Conservation (phyloP, 768 basidiomycete species). For the Sporobolomyces phaffii region DNA sequence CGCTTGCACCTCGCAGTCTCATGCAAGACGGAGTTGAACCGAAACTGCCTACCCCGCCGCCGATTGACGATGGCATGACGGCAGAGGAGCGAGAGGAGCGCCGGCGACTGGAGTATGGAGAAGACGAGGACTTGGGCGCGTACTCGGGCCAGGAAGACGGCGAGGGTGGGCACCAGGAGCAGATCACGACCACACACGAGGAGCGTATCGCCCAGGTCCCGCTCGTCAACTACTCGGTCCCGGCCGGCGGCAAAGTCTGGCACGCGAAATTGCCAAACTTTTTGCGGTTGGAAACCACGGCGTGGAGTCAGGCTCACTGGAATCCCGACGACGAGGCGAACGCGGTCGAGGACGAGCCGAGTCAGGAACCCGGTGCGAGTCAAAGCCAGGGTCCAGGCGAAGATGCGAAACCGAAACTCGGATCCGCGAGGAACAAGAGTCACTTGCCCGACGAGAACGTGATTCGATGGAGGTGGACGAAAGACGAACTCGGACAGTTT, state of each 20-base stretch:
- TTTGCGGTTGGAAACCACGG: constrained; percentile 78
- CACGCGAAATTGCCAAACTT: constrained; percentile 86
- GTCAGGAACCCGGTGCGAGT: constrained; percentile 29
- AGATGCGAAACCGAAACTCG: constrained; percentile 48
- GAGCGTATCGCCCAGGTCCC: constrained; percentile 54
- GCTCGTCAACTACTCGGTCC: constrained; percentile 60
- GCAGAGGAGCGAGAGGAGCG: constrained; percentile 31
- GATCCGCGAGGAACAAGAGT: constrained; percentile 75
- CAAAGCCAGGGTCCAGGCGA: constrained; percentile 57
- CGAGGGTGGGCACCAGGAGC: constrained; percentile 1
- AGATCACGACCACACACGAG: constrained; percentile 28
- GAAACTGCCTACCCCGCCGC: background rate
- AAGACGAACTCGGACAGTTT: constrained; percentile 65
- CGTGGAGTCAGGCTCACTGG: constrained; percentile 82
- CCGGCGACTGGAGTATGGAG: constrained; percentile 46
- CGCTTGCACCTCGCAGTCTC: background rate
- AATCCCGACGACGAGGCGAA: constrained; percentile 73
- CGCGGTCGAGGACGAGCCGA: constrained; percentile 52
- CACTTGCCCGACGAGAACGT: constrained; percentile 76
- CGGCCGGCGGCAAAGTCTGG: constrained; percentile 58
- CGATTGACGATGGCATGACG: constrained; percentile 56
- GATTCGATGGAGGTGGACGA: constrained; percentile 88
- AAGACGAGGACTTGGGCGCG: constrained; percentile 38
- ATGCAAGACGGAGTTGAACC: background rate
- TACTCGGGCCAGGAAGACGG: no score